These are phyloP conservation scores for Chaetomium olivaceum DNA, from an alignment of 2,329 filamentous ascomycete genomes.

Conservation along the genomic window DNA sequence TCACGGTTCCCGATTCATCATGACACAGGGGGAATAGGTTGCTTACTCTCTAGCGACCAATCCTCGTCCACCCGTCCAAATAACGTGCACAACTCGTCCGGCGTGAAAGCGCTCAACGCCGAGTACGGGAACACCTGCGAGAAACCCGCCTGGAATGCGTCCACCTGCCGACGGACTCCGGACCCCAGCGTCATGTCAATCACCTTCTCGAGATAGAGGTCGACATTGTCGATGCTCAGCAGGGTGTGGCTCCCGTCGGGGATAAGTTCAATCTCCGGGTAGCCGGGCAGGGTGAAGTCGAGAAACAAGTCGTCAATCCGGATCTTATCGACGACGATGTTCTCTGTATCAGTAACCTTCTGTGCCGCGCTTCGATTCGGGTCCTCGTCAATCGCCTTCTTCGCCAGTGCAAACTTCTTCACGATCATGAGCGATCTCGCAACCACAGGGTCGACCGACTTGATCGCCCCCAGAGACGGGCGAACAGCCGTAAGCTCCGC, in stretches of 20 bases:
- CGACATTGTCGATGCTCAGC: slow-evolving; percentile 91
- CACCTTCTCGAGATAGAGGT: slow-evolving; percentile 81
- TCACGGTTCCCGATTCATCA: background rate
- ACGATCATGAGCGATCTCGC: slow-evolving; percentile 83
- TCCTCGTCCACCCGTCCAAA: slow-evolving; percentile 94
- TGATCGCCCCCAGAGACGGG: slow-evolving; percentile 85
- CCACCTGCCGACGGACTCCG: slow-evolving; percentile 84
- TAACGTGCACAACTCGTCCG: slow-evolving; percentile 89
- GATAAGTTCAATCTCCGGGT: slow-evolving; percentile 80
- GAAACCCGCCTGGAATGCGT: slow-evolving; percentile 88
- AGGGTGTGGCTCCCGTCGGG: slow-evolving; percentile 70
- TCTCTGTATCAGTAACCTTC: slow-evolving; percentile 68
- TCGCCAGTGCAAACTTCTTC: slow-evolving; percentile 81
- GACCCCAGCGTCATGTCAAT: slow-evolving; percentile 88
- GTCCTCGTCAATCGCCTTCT: slow-evolving; percentile 77
- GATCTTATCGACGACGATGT: slow-evolving; percentile 73
- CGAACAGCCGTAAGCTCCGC: slow-evolving; percentile 67
- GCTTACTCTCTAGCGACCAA: slow-evolving; percentile 93
- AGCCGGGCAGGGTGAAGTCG: slow-evolving; percentile 93
- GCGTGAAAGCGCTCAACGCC: slow-evolving; percentile 88
- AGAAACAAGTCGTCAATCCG: slow-evolving; percentile 83
- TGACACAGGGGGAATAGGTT: slow-evolving; percentile 28
- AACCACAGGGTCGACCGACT: slow-evolving; percentile 81
- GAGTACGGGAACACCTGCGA: slow-evolving; percentile 96
- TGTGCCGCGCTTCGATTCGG: slow-evolving; percentile 63